Evolutionary conservation across 768 basidiomycete genomes (phyloP), one percentile per base, ranked within the genome.

Genomic region (Rhodotorula kratochvilovae): DNA sequence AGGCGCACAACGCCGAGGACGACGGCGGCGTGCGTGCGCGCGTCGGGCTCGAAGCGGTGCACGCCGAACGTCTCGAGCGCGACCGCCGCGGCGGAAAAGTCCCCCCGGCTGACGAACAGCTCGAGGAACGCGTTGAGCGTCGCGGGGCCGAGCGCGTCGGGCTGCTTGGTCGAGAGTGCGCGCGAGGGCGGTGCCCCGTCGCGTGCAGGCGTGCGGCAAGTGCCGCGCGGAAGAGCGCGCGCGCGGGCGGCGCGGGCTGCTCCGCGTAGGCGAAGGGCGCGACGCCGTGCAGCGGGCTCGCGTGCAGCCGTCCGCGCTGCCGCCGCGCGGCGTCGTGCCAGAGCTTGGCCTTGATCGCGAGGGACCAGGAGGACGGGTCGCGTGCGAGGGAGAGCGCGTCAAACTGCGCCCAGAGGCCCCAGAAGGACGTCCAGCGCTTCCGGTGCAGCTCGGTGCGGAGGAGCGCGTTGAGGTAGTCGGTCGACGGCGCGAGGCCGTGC

Each of bases 11-110:
- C 43, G 12, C 67, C 67, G 16, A 66, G 17, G 17, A 73, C 72
- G 48, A 73, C 72, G 25, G 23, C 54, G 23, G 51, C 63, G 51
- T 73, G 72, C 48, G 72, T 73, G 21, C 27, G 33, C 16, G 59
- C 31, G 60, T 50, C 54, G 2, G 72, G 72, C 25, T 51, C 46
- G 50, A 73, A 15, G 21, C 60, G 59, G 61, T 69, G 72, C 27
- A 73, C 67, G 31, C 35, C 17, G 19, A 73, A 73, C 31, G 72
- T 66, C 51, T 73, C 72, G 61, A 73, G 67, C 8, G 63, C 67
- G 59, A 73, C 42, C 3, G 36, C 19, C 0, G 72, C 67, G 36
- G 72, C 63, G 0, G 33, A 5, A 5, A 11, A 69, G 61, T 73
- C 72, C 27, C 31, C 31, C 8, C 23, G 13, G 39, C 29, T 16